These are phyloP conservation scores for Botryosphaeria dothidea DNA, from an alignment of 2,329 filamentous ascomycete species.

Conservation along the genomic window DNA sequence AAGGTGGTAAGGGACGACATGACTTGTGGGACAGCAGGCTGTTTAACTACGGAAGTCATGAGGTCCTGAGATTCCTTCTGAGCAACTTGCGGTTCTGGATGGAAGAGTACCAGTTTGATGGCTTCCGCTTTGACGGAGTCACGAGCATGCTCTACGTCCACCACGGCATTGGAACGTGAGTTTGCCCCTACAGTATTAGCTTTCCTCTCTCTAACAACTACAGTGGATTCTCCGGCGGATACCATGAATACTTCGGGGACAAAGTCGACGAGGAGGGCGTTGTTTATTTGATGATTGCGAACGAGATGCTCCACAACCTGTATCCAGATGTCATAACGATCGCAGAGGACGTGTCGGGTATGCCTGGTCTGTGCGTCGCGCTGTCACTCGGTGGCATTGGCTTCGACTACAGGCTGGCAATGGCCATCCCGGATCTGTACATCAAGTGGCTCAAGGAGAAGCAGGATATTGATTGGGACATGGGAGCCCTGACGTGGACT, in stretches of 20 bases:
- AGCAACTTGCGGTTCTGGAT: slow-evolving; percentile 99
- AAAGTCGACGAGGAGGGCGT: slow-evolving; percentile 91
- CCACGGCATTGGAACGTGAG: slow-evolving; percentile 94
- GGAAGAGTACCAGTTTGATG: slow-evolving; percentile 96
- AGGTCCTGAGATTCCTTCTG: slow-evolving; percentile 91
- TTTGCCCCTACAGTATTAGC: slow-evolving; percentile 23
- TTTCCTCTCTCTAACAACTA: slow-evolving; percentile 29
- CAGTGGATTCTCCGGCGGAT: slow-evolving; percentile 93
- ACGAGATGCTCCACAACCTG: slow-evolving; percentile 89
- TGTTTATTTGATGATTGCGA: slow-evolving; percentile 93
- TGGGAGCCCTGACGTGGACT: slow-evolving; percentile 80
- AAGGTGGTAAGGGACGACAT: slow-evolving; percentile 78
- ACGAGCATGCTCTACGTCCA: slow-evolving; percentile 97
- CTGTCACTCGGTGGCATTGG: slow-evolving; percentile 86
- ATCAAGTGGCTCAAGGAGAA: slow-evolving; percentile 98
- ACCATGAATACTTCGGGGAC: slow-evolving; percentile 95
- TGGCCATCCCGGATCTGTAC: slow-evolving; percentile 98
- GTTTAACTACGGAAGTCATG: slow-evolving; percentile 95
- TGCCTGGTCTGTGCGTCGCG: slow-evolving; percentile 92
- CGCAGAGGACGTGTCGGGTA: slow-evolving; percentile 96
- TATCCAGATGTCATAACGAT: slow-evolving; percentile 89
- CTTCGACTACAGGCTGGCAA: slow-evolving; percentile 95
- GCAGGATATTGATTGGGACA: slow-evolving; percentile 87
- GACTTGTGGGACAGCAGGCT: slow-evolving; percentile 94
- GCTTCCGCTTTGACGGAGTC: slow-evolving; percentile 96